Evolutionary conservation across 495 filamentous ascomycete species (phyloP), one percentile per base, ranked within the genome.

Genomic region (Neurospora sp.): DNA sequence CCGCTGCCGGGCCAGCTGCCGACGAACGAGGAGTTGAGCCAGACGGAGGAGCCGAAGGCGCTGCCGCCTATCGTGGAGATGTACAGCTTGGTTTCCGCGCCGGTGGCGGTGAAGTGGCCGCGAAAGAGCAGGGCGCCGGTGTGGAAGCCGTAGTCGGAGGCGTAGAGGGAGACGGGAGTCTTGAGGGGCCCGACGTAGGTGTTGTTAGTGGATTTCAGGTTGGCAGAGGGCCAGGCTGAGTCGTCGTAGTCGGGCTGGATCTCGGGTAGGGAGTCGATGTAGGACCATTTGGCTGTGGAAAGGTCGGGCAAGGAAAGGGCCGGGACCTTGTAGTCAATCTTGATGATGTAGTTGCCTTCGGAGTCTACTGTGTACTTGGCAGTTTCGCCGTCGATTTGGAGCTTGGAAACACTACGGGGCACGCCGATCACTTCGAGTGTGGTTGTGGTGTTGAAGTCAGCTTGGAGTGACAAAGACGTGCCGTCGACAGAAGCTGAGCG

Each of bases 111-210:
- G 77, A 96, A 96, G 75, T 90, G 87, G 35, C 92, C 93, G 3
- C 93, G 86, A 81, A 88, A 94, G 46, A 94, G 73, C 0, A 93
- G 81, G 14, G 84, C 85, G 44, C 92, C 93, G 0, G 88, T 87
- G 77, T 92, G 83, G 82, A 88, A 95, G 39, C 91, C 91, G 76
- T 96, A 94, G 80, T 95, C 93, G 44, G 85, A 88, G 0, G 85
- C 84, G 76, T 91, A 93, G 1, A 94, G 86, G 0, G 87, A 90
- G 0, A 81, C 87, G 0, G 91, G 88, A 0, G 92, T 92, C 3
- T 81, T 81, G 8, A 91, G 82, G 44, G 82, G 78, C 11, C 79
- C 84, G n/a, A 79, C 76, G 70, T 79, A 75, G 5, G 81, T 81
- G 79, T 93, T 93, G 70, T 88, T 85, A 3, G 91, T 90, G 37